Percentiles rank a stretch among this genome's conserved stretches.
Conservation (phyloP, 768 basidiomycete species). For the Gyrodon lividus region DNA sequence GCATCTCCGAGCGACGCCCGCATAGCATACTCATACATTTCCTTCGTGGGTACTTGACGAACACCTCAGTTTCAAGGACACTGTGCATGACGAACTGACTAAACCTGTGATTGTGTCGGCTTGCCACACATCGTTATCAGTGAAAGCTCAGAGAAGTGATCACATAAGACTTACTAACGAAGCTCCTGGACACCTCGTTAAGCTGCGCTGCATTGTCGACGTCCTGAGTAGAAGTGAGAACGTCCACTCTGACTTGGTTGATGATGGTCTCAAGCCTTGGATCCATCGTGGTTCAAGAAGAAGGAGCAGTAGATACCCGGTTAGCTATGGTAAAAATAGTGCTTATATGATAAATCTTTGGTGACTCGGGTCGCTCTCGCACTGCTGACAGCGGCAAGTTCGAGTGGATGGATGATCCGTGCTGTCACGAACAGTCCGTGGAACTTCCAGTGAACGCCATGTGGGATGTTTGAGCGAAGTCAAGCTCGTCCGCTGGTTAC, state of each 20-base stretch:
- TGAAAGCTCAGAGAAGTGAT: not conserved
- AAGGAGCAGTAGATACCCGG: not conserved
- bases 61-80: not conserved
- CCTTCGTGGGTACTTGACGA: conserved; percentile 61
- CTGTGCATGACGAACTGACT: not conserved
- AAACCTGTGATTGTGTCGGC: conserved; percentile 51
- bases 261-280: conserved; percentile 28
- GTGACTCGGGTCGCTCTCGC: not conserved
- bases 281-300: conserved; percentile 15
- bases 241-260: conserved; percentile 53
- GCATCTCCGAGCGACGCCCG: conserved; percentile 77
- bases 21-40: conserved; percentile 77
- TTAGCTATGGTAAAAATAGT: not conserved
- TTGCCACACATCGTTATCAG: conserved; percentile 19
- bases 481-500: not conserved
- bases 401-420: not conserved
- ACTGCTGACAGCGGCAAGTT: too few species aligned
- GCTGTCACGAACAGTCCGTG: not conserved
- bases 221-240: conserved; percentile 54
- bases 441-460: not conserved
- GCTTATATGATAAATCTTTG: not conserved
- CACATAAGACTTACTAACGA: conserved; percentile 55
- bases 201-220: conserved; percentile 56
- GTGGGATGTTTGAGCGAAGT: not conserved
- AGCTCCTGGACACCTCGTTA: conserved; percentile 60